phyloP scores from a whole-genome alignment of 352 stramenopile genomes.

The Globisporangium radiosum region DNA sequence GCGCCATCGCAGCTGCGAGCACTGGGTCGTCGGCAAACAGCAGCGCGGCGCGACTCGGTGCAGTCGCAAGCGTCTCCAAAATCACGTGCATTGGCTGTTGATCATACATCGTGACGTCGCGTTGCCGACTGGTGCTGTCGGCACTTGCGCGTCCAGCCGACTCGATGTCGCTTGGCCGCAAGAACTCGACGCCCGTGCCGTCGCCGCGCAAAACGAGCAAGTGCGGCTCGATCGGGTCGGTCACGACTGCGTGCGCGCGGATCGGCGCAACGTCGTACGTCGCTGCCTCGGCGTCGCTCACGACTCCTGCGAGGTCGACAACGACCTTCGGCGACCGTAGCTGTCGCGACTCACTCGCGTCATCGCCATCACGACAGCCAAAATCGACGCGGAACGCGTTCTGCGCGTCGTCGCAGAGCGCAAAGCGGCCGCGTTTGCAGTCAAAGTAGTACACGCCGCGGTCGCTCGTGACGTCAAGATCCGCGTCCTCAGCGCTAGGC shows the following conservation, averaged over 20 bases:
- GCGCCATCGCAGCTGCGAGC: slow-evolving; percentile 26
- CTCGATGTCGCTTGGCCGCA: slow-evolving; percentile 40
- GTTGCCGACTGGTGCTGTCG: not conserved
- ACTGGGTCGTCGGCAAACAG: slow-evolving; percentile 34
- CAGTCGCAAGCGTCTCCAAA: too few relatives aligned
- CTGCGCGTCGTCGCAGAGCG: slow-evolving; percentile 64
- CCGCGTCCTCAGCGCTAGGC: slow-evolving; percentile 32
- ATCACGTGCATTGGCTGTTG: not conserved
- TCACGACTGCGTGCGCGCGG: slow-evolving; percentile 53
- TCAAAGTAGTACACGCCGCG: slow-evolving; percentile 77
- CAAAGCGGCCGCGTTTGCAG: slow-evolving; percentile 34
- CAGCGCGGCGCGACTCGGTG: not conserved
- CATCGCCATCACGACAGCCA: slow-evolving; percentile 5
- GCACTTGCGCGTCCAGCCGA: slow-evolving; percentile 16
- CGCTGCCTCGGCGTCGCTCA: slow-evolving; percentile 38
- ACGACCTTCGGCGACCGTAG: slow-evolving; percentile 14
- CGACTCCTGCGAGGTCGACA: slow-evolving; percentile 53
- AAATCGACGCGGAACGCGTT: slow-evolving; percentile 58
- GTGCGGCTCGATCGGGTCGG: slow-evolving; percentile 67
- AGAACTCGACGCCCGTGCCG: slow-evolving; percentile 51
- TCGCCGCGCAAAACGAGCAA: slow-evolving; percentile 72
- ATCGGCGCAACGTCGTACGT: slow-evolving; percentile 51
- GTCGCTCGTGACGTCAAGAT: slow-evolving; percentile 48
- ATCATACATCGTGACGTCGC: not conserved
- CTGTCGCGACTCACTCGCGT: not conserved